A percentile compares a stretch with the other conserved stretches of the same genome.
These are phyloP conservation scores for Monilinia fructicola DNA, from an alignment of 2,329 filamentous ascomycete species.

Conservation along the genomic window DNA sequence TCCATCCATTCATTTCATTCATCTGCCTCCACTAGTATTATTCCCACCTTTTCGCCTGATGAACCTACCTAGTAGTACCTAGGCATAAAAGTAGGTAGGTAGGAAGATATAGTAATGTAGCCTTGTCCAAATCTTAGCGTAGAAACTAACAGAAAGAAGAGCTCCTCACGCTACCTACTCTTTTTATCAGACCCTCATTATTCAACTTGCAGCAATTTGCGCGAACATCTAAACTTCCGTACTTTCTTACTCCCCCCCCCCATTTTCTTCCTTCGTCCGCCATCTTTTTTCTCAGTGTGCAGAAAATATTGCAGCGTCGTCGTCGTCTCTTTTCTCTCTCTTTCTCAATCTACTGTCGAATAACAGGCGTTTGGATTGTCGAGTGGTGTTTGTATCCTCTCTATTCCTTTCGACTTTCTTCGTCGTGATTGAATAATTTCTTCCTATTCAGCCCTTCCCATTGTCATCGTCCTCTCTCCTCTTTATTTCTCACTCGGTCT, in stretches of 20 bases:
- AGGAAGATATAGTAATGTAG: background rate
- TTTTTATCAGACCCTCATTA: conserved; percentile 15
- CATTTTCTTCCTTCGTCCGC: conserved; percentile 10
- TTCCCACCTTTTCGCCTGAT: no score
- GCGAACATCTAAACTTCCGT: conserved; percentile 15
- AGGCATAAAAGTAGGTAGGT: no score
- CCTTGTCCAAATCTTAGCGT: conserved; percentile 13
- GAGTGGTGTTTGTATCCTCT: conserved; percentile 39
- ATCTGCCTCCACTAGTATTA: no score
- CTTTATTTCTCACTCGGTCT: conserved; percentile 30
- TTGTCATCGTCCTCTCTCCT: conserved; percentile 36
- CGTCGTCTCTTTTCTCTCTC: conserved; percentile 21
- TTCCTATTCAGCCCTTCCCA: conserved; percentile 32
- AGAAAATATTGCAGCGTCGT: conserved; percentile 13
- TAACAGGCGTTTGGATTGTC: conserved; percentile 34
- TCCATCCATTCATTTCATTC: no score
- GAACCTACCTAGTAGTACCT: no score
- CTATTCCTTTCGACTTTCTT: conserved; percentile 35
- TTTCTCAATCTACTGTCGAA: conserved; percentile 20
- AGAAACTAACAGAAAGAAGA: conserved; percentile 19
- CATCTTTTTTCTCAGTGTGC: conserved; percentile 17
- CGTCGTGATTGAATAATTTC: conserved; percentile 29
- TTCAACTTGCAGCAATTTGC: conserved; percentile 16
- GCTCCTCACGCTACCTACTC: conserved; percentile 5
- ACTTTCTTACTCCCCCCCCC: conserved; percentile 21